phyloP scores from a whole-genome alignment of 805 yeast genomes.

The Suhomyces sp. region DNA sequence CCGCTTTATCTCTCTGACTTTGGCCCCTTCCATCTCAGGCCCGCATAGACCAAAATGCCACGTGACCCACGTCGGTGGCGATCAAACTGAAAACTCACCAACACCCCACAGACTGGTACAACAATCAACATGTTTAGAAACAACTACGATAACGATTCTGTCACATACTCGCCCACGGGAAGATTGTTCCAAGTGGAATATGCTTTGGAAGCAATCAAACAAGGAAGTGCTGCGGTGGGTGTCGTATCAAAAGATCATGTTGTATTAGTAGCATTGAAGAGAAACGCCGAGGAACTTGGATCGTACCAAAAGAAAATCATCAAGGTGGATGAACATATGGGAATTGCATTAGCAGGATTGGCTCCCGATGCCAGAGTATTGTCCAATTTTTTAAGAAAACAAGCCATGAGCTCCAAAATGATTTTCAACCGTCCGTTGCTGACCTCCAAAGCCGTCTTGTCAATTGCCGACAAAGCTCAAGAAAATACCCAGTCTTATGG shows the following conservation, averaged over 20 bases:
- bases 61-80: constrained; percentile 1
- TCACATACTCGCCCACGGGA: constrained; percentile 95
- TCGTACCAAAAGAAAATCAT: constrained; percentile 93
- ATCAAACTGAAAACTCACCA: not conserved
- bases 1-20: not conserved
- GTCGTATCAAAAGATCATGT: constrained; percentile 82
- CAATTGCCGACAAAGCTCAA: constrained; percentile 96
- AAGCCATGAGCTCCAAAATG: constrained; percentile 83
- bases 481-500: constrained; percentile 94
- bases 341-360: constrained; percentile 92
- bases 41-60: not conserved
- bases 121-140: constrained; percentile 72
- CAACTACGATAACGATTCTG: constrained; percentile 97
- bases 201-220: constrained; percentile 93
- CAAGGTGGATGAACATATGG: constrained; percentile 89
- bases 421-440: constrained; percentile 83
- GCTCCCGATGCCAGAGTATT: constrained; percentile 98
- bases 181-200: constrained; percentile 86
- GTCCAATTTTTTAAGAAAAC: constrained; percentile 83
- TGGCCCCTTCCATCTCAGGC: not conserved
- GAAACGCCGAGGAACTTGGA: constrained; percentile 96
- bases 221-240: constrained; percentile 97
- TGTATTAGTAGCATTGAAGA: constrained; percentile 87
- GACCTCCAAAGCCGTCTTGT: constrained; percentile 74
- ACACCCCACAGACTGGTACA: constrained; percentile 1